Evolutionary conservation across 2,329 filamentous ascomycete genomes (phyloP).

Genomic region (Calycina marina): DNA sequence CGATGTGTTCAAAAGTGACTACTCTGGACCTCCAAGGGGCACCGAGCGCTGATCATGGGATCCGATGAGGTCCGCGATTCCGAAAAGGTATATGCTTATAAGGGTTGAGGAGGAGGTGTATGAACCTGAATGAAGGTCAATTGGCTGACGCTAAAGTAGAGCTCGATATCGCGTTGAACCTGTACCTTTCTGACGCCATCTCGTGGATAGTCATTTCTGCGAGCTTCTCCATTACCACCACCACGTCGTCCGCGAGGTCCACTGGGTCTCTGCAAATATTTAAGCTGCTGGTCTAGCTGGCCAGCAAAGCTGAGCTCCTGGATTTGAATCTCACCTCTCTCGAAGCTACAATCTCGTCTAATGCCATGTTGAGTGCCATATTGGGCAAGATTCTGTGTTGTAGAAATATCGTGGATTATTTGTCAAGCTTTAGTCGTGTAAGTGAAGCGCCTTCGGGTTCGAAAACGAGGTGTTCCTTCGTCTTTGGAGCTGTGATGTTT

Average conservation of each 20-base stretch:
- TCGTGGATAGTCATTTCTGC: conserved; percentile 42
- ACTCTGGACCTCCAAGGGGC: conserved; percentile 22
- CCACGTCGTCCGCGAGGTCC: conserved; percentile 19
- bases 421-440: no score
- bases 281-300: conserved; percentile 9
- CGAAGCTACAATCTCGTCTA: conserved; percentile 50
- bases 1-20: conserved; percentile 28
- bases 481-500: no score
- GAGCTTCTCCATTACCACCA: no score
- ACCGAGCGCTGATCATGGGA: conserved; percentile 17
- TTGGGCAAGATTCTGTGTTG: no score
- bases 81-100: conserved; percentile 16
- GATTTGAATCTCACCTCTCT: conserved; percentile 33
- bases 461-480: no score
- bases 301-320: conserved; percentile 15
- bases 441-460: no score
- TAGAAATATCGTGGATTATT: no score
- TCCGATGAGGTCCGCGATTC: conserved; percentile 21
- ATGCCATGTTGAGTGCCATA: conserved; percentile 40
- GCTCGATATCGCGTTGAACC: not conserved
- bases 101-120: conserved; percentile 24
- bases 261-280: conserved; percentile 18
- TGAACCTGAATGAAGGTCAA: conserved; percentile 19
- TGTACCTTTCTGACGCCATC: conserved; percentile 83
- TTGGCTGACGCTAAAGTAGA: conserved; percentile 5